A percentile compares a stretch with the other conserved stretches of the same genome.
These are phyloP conservation scores for Aureobasidium vineae DNA, from an alignment of 2,329 filamentous ascomycete genomes.

Conservation along the genomic window DNA sequence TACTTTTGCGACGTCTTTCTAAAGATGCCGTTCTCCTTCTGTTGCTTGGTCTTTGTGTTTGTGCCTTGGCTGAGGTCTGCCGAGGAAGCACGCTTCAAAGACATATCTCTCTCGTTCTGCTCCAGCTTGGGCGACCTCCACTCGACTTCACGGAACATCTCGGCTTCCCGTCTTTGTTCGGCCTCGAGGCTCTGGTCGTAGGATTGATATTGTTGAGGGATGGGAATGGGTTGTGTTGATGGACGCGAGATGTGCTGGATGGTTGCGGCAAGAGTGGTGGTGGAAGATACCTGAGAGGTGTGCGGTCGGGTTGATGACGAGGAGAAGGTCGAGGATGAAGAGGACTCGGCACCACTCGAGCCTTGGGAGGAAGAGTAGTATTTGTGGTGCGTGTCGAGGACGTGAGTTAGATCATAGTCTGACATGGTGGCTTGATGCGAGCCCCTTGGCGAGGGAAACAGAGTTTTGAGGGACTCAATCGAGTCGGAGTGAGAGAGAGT, in stretches of 20 bases:
- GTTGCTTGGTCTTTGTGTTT: conserved; percentile 27
- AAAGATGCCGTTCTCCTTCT: conserved; percentile 29
- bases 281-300: conserved; percentile 4
- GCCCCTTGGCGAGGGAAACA: conserved; percentile 22
- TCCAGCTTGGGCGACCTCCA: conserved; percentile 15
- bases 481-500: conserved; percentile 13
- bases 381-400: conserved; percentile 15
- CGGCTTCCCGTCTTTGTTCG: conserved; percentile 10
- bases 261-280: conserved; percentile 2
- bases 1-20: conserved; percentile 29
- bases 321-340: conserved; percentile 3
- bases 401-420: conserved; percentile 12
- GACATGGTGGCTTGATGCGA: conserved; percentile 17
- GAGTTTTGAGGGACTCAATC: conserved; percentile 18
- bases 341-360: conserved; percentile 20
- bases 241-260: conserved; percentile 20
- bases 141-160: conserved; percentile 22
- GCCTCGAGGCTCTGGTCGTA: conserved; percentile 9
- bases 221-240: conserved; percentile 20
- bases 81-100: conserved; percentile 27
- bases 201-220: conserved; percentile 14
- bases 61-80: conserved; percentile 24
- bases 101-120: conserved; percentile 12
- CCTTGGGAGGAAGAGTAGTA: conserved; percentile 16
- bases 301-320: conserved; percentile 16